Evolutionary conservation across 495 filamentous ascomycete genomes (phyloP), one percentile per base, ranked within the genome.

Genomic region (Lophiotrema nucula): DNA sequence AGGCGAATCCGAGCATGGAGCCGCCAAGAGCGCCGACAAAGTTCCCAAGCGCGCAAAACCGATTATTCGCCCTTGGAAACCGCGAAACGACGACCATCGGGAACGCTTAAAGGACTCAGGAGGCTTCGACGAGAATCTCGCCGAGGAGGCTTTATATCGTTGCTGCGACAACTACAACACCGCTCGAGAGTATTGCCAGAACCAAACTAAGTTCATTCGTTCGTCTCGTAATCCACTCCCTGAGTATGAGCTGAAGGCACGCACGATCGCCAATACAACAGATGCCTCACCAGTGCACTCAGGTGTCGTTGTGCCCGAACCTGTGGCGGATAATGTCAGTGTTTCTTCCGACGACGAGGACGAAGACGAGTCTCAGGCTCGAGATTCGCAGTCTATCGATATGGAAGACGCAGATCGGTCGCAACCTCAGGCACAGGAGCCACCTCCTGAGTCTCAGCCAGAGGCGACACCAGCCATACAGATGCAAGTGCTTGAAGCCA

Each of bases 121-220:
- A 0, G 15, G 15, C 31, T 84, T 72, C 55, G 76, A 81, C 26
- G 66, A 75, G 24, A 79, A 82, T 8, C 73, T 95, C 24, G 85
- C 79, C 13, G 77, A 77, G n/a, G 91, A 97, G 71, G 89, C 88
- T 16, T 72, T 92, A 3, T 95, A 88, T 66, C 83, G 92, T 22
- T 91, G 91, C 69, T 84, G 87, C 53, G 88, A 90, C 55, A 78
- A 79, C 24, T 62, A 71, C 11, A 66, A 69, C 5, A 68, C 76
- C 8, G 87, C 90, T 10, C 69, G 76, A 33, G 88, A 92, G 60
- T 97, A 97, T 65, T 93, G 89, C 70, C 78, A 74, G 42, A 80
- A 80, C 3, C 80, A 86, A 25, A 58, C 61, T 19, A 67, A 61
- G 12, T 67, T 73, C 2, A 47, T 71, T 24, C 74, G 73, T 16